phyloP scores from a whole-genome alignment of 2,329 filamentous ascomycete species.

The Colletotrichum navitas region DNA sequence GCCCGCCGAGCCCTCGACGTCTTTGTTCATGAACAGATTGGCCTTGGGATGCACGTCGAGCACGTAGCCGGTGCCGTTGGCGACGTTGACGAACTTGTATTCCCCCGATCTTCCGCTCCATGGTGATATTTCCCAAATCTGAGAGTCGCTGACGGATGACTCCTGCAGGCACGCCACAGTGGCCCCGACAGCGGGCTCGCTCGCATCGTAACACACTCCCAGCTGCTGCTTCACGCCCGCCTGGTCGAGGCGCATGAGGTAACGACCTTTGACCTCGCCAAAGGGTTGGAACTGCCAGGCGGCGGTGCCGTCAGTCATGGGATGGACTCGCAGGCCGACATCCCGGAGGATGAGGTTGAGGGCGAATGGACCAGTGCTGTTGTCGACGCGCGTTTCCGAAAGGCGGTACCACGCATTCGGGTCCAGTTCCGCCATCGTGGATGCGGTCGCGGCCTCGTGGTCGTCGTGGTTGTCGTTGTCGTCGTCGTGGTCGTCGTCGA shows the following conservation, averaged over 20 bases:
- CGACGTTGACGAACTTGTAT: slow-evolving; percentile 49
- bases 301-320: slow-evolving; percentile 33
- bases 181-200: slow-evolving; percentile 45
- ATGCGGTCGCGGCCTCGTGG: slow-evolving; percentile 16
- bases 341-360: slow-evolving; percentile 43
- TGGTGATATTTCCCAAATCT: slow-evolving; percentile 52
- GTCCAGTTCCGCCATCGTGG: slow-evolving; percentile 46
- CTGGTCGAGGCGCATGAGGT: slow-evolving; percentile 49
- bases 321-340: slow-evolving; percentile 46
- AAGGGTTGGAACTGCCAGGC: slow-evolving; percentile 51
- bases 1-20: slow-evolving; percentile 32
- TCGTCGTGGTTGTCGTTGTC: slow-evolving; percentile 3
- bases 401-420: slow-evolving; percentile 54
- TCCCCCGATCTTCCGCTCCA: slow-evolving; percentile 46
- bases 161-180: slow-evolving; percentile 50
- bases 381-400: slow-evolving; percentile 51
- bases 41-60: slow-evolving; percentile 51
- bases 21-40: slow-evolving; percentile 49
- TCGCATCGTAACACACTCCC: slow-evolving; percentile 46
- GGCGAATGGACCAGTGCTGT: slow-evolving; percentile 44
- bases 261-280: slow-evolving; percentile 47
- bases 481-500: slow-evolving; percentile 22
- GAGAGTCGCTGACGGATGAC: slow-evolving; percentile 46
- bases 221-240: slow-evolving; percentile 50
- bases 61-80: slow-evolving; percentile 50